Evolutionary conservation across 2,329 filamentous ascomycete species (phyloP).

Genomic region (Fusarium siculi): DNA sequence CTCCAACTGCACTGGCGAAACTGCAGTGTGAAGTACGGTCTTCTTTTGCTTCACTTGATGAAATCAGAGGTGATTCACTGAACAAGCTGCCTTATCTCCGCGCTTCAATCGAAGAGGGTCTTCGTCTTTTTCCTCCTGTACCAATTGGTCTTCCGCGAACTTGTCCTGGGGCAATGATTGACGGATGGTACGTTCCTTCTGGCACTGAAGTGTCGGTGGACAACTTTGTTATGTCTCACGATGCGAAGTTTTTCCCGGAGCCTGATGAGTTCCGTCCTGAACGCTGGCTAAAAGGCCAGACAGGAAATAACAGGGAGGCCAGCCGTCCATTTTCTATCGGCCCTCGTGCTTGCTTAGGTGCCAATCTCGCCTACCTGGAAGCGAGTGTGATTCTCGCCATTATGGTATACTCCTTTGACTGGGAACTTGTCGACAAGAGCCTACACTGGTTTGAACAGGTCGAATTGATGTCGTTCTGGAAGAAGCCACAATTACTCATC

Average conservation of each 20-base stretch:
- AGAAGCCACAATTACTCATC: background rate
- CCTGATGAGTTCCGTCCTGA: constrained; percentile 3
- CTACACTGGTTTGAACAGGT: constrained; percentile 1
- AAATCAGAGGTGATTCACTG: constrained; percentile 10
- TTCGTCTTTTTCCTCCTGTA: constrained; percentile 2
- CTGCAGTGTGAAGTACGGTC: background rate
- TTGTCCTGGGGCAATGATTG: too few species aligned
- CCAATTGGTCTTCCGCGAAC: too few species aligned
- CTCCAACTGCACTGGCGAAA: background rate
- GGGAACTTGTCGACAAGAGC: constrained; percentile 2
- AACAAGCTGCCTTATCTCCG: constrained; percentile 3
- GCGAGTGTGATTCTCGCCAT: background rate
- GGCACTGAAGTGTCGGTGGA: constrained; percentile 6
- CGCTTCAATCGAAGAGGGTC: constrained; percentile 8
- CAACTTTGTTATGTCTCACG: background rate
- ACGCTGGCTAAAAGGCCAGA: constrained; percentile 1
- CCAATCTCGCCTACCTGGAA: too few species aligned
- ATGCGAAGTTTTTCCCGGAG: background rate
- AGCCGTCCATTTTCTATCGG: constrained; percentile 3
- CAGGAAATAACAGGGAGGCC: background rate
- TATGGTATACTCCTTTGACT: constrained; percentile 6
- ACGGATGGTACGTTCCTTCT: constrained; percentile 2
- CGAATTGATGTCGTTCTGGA: background rate
- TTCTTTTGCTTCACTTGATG: background rate
- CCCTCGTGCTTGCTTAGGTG: background rate